These are phyloP conservation scores for Nemania abortiva DNA, from an alignment of 2,329 filamentous ascomycete genomes.

Conservation along the genomic window DNA sequence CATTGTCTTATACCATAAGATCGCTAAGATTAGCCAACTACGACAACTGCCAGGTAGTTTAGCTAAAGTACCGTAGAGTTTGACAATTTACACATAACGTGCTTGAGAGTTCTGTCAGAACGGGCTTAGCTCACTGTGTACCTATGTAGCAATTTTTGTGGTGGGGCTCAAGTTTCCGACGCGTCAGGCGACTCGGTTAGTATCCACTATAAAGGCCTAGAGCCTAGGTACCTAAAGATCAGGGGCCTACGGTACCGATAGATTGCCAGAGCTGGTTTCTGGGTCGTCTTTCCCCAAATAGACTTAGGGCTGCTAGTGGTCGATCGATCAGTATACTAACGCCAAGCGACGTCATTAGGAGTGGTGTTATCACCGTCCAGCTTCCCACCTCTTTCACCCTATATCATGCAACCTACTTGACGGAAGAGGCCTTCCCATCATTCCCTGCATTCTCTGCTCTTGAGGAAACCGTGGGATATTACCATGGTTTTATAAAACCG, in stretches of 20 bases:
- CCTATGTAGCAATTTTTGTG: too few relatives aligned
- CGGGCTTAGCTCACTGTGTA: too few relatives aligned
- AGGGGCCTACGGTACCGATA: too few relatives aligned
- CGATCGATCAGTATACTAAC: constrained; percentile 9
- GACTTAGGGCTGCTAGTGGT: not conserved
- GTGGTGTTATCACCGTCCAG: constrained; percentile 1
- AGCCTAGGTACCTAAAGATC: too few relatives aligned
- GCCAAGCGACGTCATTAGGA: constrained; percentile 45
- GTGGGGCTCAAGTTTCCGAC: too few relatives aligned
- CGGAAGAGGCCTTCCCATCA: not conserved
- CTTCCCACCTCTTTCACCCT: not conserved
- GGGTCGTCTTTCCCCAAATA: not conserved
- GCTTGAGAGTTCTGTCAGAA: too few relatives aligned
- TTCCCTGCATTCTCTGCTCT: not conserved
- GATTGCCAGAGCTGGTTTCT: too few relatives aligned
- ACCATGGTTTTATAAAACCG: not conserved
- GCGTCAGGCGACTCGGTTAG: too few relatives aligned
- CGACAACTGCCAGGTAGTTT: too few relatives aligned
- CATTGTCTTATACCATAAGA: constrained; percentile 24
- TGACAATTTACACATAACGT: too few relatives aligned
- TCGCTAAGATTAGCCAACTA: not conserved
- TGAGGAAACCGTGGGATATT: not conserved
- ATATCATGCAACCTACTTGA: not conserved
- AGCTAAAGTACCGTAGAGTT: too few relatives aligned
- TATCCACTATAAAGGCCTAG: too few relatives aligned